A percentile compares a stretch with the other conserved stretches of the same genome.
phyloP scores from a whole-genome alignment of 306 rosid species.

The Vigna hirtella region DNA sequence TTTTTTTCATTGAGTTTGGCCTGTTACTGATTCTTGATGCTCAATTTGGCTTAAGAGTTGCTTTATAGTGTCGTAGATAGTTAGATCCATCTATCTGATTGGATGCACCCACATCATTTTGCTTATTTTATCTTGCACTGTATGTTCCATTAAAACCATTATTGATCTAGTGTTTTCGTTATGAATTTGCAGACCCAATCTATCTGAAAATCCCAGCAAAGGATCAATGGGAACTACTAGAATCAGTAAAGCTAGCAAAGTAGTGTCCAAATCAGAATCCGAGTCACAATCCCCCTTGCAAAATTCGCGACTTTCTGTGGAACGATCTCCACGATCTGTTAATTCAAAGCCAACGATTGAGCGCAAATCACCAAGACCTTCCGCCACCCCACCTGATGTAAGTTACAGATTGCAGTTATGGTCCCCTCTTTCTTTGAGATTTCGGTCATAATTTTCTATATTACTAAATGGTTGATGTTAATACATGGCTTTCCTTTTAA shows the following conservation, averaged over 20 bases:
- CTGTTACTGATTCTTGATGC: constrained; percentile 19
- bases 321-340: constrained; percentile 83
- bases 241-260: constrained; percentile 65
- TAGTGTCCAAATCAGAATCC: constrained; percentile 68
- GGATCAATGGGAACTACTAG: constrained; percentile 71
- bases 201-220: constrained; percentile 71
- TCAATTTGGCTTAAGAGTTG: constrained; percentile 5
- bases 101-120: constrained; percentile 26
- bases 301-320: constrained; percentile 71
- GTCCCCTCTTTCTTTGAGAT: constrained; percentile 17
- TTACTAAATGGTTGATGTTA: constrained; percentile 17
- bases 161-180: constrained; percentile 41
- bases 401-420: constrained; percentile 44
- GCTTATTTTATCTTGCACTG: constrained; percentile 23
- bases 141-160: constrained; percentile 34
- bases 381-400: constrained; percentile 80
- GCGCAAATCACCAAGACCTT: constrained; percentile 67
- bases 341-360: constrained; percentile 67
- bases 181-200: constrained; percentile 68
- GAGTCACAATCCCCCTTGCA: constrained; percentile 77
- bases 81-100: constrained; percentile 46
- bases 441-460: constrained; percentile 1
- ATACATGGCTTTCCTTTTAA: constrained; percentile 15
- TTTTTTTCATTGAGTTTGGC: constrained; percentile 19
- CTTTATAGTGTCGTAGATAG: constrained; percentile 3